Evolutionary conservation across 2,329 filamentous ascomycete genomes (phyloP), one percentile per base, ranked within the genome.

Genomic region (Botrytis cinerea): DNA sequence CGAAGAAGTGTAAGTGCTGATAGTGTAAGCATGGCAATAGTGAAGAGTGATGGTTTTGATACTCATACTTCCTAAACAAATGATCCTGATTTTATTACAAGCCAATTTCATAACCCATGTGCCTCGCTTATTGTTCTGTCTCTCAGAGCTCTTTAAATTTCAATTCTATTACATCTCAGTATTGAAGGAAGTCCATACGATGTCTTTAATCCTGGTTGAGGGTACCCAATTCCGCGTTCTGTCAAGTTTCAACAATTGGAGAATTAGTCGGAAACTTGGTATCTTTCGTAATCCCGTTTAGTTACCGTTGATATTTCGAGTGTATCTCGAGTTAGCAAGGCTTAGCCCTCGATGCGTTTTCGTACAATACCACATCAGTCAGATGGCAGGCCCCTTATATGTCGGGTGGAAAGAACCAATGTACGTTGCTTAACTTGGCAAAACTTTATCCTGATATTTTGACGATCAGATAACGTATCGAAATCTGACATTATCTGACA

Each of bases 401-500:
- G 35, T 12, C 38, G 12, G 38, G 12, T 28, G 20, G 66, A 57
- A 57, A 22, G n/a, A 59, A 57, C 10, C 18, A 43, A 45, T 45
- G 66, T n/a, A 69, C 28, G 32, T 25, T 6, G 48, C 66, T 69
- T 32, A 43, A 57, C 28, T 25, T 69, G 28, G 48, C 18, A 57
- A 57, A 59, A 32, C n/a, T 57, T 25, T 32, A 57, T 69, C 38
- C 48, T 7, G 32, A 51, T 2, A 32, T 32, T 22, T 20, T 43
- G 48, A n/a, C 20, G 48, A 69, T 57, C 48, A 69, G 66, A 69
- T 69, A 57, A 69, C 10, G 48, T 38, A 43, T 43, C 25, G n/a
- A 45, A 43, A 57, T 69, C 66, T 69, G n/a, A 45, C 25, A 43
- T 38, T 57, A 69, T 69, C 66, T 69, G n/a, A 45, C 25, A 43